Conservation (phyloP, 2,329 filamentous ascomycete genomes). For the Apiospora pterosperma region DNA sequence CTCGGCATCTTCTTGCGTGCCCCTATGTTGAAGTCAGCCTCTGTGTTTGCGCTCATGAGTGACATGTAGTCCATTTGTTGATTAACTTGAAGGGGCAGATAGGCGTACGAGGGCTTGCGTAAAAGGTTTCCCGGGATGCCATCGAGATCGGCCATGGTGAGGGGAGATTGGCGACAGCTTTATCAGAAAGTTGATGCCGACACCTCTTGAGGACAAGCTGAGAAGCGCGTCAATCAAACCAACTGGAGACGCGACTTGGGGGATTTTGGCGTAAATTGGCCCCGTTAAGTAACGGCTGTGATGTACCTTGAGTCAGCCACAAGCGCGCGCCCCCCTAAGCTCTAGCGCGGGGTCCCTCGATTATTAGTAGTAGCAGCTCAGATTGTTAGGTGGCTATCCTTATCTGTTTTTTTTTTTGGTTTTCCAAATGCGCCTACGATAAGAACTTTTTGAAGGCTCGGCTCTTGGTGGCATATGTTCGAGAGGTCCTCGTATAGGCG, state of each 20-base stretch:
- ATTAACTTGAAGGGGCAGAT: neutral
- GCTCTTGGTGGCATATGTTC: neutral
- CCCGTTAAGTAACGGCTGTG: slow-evolving; percentile 10
- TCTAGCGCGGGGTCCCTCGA: neutral
- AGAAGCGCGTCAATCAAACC: slow-evolving; percentile 12
- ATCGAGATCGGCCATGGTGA: slow-evolving; percentile 41
- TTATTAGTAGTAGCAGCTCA: neutral
- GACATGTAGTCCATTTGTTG: neutral
- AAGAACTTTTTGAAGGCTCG: slow-evolving; percentile 6
- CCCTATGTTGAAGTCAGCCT: slow-evolving; percentile 20
- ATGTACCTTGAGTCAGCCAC: slow-evolving; percentile 7
- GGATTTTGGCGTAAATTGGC: slow-evolving; percentile 33
- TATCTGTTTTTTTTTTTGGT: neutral
- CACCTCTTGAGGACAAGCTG: neutral
- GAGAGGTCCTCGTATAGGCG: neutral
- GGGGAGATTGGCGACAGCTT: slow-evolving; percentile 1
- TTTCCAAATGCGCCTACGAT: neutral
- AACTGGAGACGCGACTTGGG: neutral
- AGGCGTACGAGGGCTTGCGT: slow-evolving; percentile 46
- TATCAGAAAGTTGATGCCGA: neutral
- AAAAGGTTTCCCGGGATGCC: slow-evolving; percentile 41
- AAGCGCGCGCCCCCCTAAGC: neutral
- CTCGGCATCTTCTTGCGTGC: slow-evolving; percentile 32
- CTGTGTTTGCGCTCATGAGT: neutral
- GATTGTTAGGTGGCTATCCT: neutral